A percentile compares a stretch with the other conserved stretches of the same genome.
Evolutionary conservation across 1,284 basidiomycete species (phyloP).

Genomic region (Thelephora terrestris): DNA sequence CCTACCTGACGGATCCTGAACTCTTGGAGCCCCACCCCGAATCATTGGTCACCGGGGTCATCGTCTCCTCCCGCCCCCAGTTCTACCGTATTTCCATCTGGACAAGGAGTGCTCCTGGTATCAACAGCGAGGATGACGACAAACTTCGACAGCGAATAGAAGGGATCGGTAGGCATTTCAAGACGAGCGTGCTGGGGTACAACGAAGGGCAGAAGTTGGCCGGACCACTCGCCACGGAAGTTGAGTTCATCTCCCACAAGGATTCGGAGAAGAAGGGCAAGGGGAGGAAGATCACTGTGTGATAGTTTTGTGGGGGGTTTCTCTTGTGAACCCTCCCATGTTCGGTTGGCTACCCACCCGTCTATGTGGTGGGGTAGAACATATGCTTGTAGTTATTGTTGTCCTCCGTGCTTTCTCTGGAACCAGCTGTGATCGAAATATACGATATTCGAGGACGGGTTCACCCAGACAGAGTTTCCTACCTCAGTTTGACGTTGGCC

Average conservation of each 20-base stretch:
- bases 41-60: constrained; percentile 80
- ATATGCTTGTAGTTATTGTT: too few species aligned
- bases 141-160: constrained; percentile 45
- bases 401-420: too few species aligned
- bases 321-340: neutral
- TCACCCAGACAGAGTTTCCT: too few species aligned
- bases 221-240: constrained; percentile 82
- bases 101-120: constrained; percentile 75
- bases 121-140: constrained; percentile 27
- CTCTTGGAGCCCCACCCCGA: constrained; percentile 35
- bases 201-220: constrained; percentile 62
- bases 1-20: constrained; percentile 51
- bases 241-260: constrained; percentile 91
- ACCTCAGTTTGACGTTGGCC: too few species aligned
- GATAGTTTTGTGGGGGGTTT: constrained; percentile 14
- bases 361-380: too few species aligned
- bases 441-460: too few species aligned
- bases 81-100: constrained; percentile 97
- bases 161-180: constrained; percentile 77
- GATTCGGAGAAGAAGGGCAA: constrained; percentile 95
- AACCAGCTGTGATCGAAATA: too few species aligned
- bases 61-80: constrained; percentile 87
- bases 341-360: neutral
- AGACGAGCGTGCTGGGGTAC: constrained; percentile 82
- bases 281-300: constrained; percentile 63